Evolutionary conservation across 2,329 filamentous ascomycete genomes (phyloP).

Genomic region (Apiospora malaysiana): DNA sequence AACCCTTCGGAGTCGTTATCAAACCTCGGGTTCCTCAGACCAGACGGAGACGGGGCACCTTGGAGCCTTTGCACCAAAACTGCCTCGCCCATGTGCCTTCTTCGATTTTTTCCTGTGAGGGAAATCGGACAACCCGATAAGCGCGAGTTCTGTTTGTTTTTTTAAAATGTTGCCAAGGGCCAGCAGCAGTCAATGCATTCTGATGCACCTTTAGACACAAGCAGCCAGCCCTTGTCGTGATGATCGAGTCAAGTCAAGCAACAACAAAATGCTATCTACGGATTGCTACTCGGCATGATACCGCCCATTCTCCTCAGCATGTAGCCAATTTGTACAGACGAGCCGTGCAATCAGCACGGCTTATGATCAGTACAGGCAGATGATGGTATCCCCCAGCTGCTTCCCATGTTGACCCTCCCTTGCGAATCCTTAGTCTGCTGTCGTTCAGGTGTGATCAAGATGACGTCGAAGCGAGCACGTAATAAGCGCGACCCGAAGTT

Average conservation of each 20-base stretch:
- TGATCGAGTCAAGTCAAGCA: constrained; percentile 21
- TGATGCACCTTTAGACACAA: constrained; percentile 12
- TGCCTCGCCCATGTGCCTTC: background rate
- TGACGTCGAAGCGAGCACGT: background rate
- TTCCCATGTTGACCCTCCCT: background rate
- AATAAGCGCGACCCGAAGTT: background rate
- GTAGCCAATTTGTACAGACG: background rate
- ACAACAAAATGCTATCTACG: constrained; percentile 19
- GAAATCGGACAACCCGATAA: background rate
- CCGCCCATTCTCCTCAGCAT: constrained; percentile 4
- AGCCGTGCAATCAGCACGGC: background rate
- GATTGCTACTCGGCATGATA: constrained; percentile 14
- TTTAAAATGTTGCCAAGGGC: constrained; percentile 13
- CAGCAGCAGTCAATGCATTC: background rate
- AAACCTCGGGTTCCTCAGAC: background rate
- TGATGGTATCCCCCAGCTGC: background rate
- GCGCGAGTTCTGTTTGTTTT: background rate
- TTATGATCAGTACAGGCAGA: background rate
- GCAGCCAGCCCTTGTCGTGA: constrained; percentile 17
- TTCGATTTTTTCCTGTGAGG: background rate
- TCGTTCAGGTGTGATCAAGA: background rate
- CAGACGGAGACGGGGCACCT: background rate
- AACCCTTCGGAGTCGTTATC: background rate
- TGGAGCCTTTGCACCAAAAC: background rate
- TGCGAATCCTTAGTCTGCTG: background rate